Evolutionary conservation across 2,329 filamentous ascomycete genomes (phyloP).

Genomic region (Ramichloridium luteum): DNA sequence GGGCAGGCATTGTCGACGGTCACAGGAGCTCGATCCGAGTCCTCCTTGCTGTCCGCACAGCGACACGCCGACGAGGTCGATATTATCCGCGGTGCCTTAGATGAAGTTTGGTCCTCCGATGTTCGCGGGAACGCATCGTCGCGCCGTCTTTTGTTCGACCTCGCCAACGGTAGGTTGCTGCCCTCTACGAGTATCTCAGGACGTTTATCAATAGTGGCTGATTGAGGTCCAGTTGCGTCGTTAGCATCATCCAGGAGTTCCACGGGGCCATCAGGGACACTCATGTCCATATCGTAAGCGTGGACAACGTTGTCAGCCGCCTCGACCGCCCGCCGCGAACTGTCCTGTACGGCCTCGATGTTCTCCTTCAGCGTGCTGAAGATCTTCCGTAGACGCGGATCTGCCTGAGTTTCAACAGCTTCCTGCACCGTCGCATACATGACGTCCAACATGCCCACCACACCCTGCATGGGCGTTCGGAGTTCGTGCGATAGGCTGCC

Average conservation of each 20-base stretch:
- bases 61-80: neutral
- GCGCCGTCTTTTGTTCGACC: constrained; percentile 33
- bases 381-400: constrained; percentile 40
- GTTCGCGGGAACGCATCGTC: constrained; percentile 24
- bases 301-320: constrained; percentile 66
- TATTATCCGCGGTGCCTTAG: neutral
- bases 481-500: constrained; percentile 60
- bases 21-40: neutral
- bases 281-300: constrained; percentile 64
- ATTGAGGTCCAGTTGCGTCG: constrained; percentile 17
- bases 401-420: constrained; percentile 43
- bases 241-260: constrained; percentile 18
- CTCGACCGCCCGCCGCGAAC: constrained; percentile 57
- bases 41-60: neutral
- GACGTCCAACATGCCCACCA: constrained; percentile 64
- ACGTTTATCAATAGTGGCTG: constrained; percentile 21
- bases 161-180: constrained; percentile 28
- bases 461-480: constrained; percentile 62
- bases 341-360: constrained; percentile 62
- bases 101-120: neutral
- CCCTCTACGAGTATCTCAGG: constrained; percentile 34
- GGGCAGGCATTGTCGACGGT: neutral
- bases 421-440: constrained; percentile 63
- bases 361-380: constrained; percentile 54
- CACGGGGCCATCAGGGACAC: constrained; percentile 51